A percentile compares a stretch with the other conserved stretches of the same genome.
phyloP scores from a whole-genome alignment of 345 rosid genomes.

The Sonneratia caseolaris region DNA sequence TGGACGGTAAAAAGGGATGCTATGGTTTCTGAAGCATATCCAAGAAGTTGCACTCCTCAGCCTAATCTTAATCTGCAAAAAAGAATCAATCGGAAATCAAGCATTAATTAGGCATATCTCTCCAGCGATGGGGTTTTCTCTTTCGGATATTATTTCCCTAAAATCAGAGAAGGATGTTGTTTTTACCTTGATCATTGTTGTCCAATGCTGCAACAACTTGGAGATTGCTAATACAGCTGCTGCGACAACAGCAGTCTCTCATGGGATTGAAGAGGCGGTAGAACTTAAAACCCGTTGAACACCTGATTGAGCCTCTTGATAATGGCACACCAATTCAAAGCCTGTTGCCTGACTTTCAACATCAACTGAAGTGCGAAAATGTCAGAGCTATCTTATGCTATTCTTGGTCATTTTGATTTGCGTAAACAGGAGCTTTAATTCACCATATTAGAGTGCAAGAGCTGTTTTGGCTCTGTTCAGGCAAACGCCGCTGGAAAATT shows the following conservation, averaged over 20 bases:
- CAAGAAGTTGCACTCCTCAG: no score
- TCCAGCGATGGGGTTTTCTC: no score
- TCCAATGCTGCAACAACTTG: no score
- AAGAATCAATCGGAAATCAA: no score
- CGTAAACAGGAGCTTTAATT: neutral
- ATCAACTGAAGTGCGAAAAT: slow-evolving; percentile 48
- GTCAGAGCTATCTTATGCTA: neutral
- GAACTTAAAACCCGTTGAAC: slow-evolving; percentile 96
- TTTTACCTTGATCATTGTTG: no score
- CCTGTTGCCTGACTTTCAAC: slow-evolving; percentile 82
- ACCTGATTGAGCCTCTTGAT: slow-evolving; percentile 76
- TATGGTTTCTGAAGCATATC: no score
- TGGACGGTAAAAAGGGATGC: no score
- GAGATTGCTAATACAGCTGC: slow-evolving; percentile 13
- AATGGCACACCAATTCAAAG: slow-evolving; percentile 72
- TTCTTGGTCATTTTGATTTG: neutral
- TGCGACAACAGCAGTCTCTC: slow-evolving; percentile 40
- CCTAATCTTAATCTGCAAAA: no score
- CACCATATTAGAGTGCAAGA: neutral
- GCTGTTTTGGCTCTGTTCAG: neutral
- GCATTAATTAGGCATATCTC: no score
- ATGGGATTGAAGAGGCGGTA: slow-evolving; percentile 72
- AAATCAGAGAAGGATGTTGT: no score
- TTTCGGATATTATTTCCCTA: no score
- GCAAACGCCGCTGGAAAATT: neutral